These are phyloP conservation scores for Epichloe sylvatica DNA, from an alignment of 2,329 filamentous ascomycete species.

Conservation along the genomic window DNA sequence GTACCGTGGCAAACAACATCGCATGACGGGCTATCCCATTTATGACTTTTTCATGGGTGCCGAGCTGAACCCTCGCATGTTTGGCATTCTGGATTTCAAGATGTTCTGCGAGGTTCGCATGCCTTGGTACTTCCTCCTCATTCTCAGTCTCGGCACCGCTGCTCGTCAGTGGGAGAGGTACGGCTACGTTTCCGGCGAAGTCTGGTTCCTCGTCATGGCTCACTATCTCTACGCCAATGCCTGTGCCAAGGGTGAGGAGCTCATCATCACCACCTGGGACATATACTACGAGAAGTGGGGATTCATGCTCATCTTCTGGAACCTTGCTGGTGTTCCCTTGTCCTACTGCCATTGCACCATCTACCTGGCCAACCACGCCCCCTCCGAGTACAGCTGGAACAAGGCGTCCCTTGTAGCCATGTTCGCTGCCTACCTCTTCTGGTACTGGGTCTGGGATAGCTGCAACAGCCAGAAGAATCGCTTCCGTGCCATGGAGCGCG, in stretches of 20 bases:
- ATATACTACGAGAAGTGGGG: conserved; percentile 97
- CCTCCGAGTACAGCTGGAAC: conserved; percentile 65
- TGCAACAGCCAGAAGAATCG: conserved; percentile 89
- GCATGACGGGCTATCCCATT: conserved; percentile 71
- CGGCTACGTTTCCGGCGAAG: conserved; percentile 76
- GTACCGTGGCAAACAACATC: conserved; percentile 67
- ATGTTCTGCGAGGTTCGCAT: conserved; percentile 93
- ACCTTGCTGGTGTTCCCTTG: conserved; percentile 77
- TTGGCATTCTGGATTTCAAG: conserved; percentile 70
- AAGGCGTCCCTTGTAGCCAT: conserved; percentile 50
- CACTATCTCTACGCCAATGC: conserved; percentile 88
- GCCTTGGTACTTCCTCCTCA: conserved; percentile 81
- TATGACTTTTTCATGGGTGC: conserved; percentile 90
- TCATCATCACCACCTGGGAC: conserved; percentile 80
- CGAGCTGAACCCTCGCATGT: conserved; percentile 82
- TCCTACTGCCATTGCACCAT: conserved; percentile 91
- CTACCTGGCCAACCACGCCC: conserved; percentile 73
- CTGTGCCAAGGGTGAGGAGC: conserved; percentile 82
- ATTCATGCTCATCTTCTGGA: conserved; percentile 98
- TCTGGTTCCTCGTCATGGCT: conserved; percentile 71
- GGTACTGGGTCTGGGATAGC: conserved; percentile 88
- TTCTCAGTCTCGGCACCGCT: conserved; percentile 61
- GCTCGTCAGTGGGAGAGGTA: conserved; percentile 73
- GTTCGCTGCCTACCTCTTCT: conserved; percentile 60
- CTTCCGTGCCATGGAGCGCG: conserved; percentile 69